Evolutionary conservation across 208 protist genomes (phyloP), one percentile per base, ranked within the genome.

Genomic region (Histomonas meleagridis): DNA sequence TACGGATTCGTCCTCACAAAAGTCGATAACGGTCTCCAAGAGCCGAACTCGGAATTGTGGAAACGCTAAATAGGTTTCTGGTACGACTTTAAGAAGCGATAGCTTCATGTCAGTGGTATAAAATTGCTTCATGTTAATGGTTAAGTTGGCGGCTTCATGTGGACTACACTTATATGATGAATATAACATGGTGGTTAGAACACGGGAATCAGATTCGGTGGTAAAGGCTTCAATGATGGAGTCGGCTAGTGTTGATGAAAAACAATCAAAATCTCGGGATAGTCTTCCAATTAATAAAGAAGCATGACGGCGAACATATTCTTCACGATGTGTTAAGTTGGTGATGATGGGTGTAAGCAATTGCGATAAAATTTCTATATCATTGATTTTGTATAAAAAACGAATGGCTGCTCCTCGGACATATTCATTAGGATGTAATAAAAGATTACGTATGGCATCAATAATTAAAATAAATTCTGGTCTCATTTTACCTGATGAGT

Each of bases 381-480:
- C 70, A 35, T 81, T 81, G 4, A 81, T 51, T 51, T 81, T 81
- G 43, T 81, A 81, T 5, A 81, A 43, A 51, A 81, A 81, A 23
- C 70, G 70, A 51, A 81, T 26, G 23, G 70, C 70, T 23, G 70
- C 70, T 51, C 70, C 70, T 51, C 70, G 1, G n/a, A 81, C 43
- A n/a, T 81, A 81, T 81, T 81, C 70, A 81, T 81, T 81, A n/a
- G 70, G 70, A 51, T 43, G 26, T 5, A 81, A 21, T 51, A 81
- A 35, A 43, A 81, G 38, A 53, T 81, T 81, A 53, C 70, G 26
- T 18, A 81, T 81, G 21, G 70, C 70, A 23, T 81, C 70, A 32
- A 10, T 81, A 51, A 81, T 81, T 51, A 81, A 81, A 81, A 81
- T 81, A 51, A 81, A 81, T 28, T 81, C 70, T 51, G 70, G 70